Evolutionary conservation across 192 early-diverging fungal genomes (phyloP).

Genomic region (Backusella parvicylindrica): DNA sequence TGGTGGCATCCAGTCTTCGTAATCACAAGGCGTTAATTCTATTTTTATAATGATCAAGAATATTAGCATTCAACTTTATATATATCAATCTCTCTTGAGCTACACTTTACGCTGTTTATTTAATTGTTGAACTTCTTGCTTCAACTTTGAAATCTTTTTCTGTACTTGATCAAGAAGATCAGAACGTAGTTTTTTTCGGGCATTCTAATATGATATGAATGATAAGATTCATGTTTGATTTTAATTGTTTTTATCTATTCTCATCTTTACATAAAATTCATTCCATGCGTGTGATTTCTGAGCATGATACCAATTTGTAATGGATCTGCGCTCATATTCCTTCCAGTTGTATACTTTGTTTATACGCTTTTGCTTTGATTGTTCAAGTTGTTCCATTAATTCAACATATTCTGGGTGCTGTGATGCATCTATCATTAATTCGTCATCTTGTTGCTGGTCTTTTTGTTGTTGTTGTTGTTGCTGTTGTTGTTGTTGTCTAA

Average conservation of each 20-base stretch:
- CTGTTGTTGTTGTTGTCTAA: background rate
- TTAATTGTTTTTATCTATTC: too few species aligned
- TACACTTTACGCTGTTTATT: background rate
- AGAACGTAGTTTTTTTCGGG: background rate
- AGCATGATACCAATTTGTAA: slow-evolving; percentile 5
- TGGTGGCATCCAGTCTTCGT: slow-evolving; percentile 3
- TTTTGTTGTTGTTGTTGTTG: background rate
- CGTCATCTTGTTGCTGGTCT: background rate
- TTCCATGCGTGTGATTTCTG: slow-evolving; percentile 12
- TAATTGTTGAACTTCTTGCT: slow-evolving; percentile 5
- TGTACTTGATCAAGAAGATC: slow-evolving; percentile 6
- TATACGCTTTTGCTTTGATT: background rate
- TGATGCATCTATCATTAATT: background rate
- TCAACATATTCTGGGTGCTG: slow-evolving; percentile 10
- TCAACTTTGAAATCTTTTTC: background rate
- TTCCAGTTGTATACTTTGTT: background rate
- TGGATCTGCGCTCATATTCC: background rate
- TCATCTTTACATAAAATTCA: slow-evolving; percentile 9
- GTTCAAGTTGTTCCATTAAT: slow-evolving; percentile 2
- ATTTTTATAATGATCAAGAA: background rate
- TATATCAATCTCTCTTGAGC: background rate
- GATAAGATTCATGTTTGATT: too few species aligned
- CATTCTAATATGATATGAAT: background rate
- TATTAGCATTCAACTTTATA: background rate
- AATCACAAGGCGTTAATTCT: background rate